Percentiles rank a stretch among this genome's conserved stretches.
Conservation (phyloP, 2,329 filamentous ascomycete species). For the Aspergillus nomiae region DNA sequence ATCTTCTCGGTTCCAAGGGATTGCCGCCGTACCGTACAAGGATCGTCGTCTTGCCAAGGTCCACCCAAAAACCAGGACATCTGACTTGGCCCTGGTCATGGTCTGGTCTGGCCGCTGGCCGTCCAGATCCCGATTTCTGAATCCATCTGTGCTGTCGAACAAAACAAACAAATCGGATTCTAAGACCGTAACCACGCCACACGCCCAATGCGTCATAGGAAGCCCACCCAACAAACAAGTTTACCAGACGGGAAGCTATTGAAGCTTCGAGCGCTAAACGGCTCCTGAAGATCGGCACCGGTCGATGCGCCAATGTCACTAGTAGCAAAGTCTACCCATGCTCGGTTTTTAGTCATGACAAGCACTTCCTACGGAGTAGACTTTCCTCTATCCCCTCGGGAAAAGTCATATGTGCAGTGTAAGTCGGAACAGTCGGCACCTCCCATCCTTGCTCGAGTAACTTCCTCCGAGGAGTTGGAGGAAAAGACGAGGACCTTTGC, state of each 20-base stretch:
- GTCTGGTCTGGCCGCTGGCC: not conserved
- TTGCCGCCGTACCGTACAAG: not conserved
- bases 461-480: not conserved
- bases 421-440: slow-evolving; percentile 7
- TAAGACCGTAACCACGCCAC: not conserved
- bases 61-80: not conserved
- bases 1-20: not conserved
- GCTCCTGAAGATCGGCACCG: not conserved
- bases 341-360: not conserved
- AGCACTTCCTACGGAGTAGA: not conserved
- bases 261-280: not conserved
- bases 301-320: not conserved
- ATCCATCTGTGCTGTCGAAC: not conserved
- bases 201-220: not conserved
- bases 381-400: not conserved
- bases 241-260: not conserved
- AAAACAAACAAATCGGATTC: not conserved
- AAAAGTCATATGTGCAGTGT: not conserved
- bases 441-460: not conserved
- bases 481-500: not conserved
- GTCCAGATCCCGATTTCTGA: not conserved
- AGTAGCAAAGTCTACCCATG: not conserved
- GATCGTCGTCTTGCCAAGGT: not conserved
- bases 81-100: not conserved
- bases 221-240: not conserved